Evolutionary conservation across 108 stramenopile species (phyloP).

Genomic region (Fistulifera solaris): DNA sequence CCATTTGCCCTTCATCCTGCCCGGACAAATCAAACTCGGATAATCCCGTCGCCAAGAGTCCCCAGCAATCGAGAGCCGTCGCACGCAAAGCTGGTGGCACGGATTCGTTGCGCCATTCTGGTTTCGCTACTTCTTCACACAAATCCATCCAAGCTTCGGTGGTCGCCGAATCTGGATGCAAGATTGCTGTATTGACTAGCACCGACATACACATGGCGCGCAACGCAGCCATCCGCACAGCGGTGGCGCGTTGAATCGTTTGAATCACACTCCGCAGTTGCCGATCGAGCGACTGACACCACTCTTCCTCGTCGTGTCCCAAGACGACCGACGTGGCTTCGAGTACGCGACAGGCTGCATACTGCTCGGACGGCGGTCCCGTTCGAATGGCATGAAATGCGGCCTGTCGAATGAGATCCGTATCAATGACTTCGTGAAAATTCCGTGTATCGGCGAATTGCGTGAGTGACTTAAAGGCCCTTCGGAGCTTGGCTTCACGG

Average conservation of each 20-base stretch:
- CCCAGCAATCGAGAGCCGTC: conserved; percentile 72
- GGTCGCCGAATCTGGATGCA: conserved; percentile 22
- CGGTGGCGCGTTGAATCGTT: conserved; percentile 44
- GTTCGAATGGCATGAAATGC: conserved; percentile 19
- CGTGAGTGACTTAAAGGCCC: conserved; percentile 53
- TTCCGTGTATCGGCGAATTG: conserved; percentile 29
- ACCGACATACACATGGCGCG: conserved; percentile 58
- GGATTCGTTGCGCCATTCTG: conserved; percentile 47
- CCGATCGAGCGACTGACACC: conserved; percentile 30
- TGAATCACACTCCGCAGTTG: conserved; percentile 42
- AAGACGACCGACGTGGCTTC: conserved; percentile 64
- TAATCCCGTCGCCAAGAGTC: conserved; percentile 56
- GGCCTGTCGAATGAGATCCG: conserved; percentile 17
- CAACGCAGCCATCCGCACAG: conserved; percentile 63
- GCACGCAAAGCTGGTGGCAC: conserved; percentile 42
- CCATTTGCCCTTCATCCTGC: conserved; percentile 35
- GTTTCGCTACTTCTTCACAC: conserved; percentile 42
- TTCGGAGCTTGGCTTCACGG: conserved; percentile 41
- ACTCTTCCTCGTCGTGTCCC: conserved; percentile 47
- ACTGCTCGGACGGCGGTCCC: conserved; percentile 64
- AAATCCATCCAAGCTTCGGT: conserved; percentile 48
- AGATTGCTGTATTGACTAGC: conserved; percentile 39
- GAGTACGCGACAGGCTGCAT: conserved; percentile 74
- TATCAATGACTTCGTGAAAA: conserved; percentile 17
- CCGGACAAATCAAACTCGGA: conserved; percentile 49